Percentiles rank a stretch among this genome's conserved stretches.
These are phyloP conservation scores for Pneumocystis canis DNA, from an alignment of 1,139 yeast genomes.

Conservation along the genomic window DNA sequence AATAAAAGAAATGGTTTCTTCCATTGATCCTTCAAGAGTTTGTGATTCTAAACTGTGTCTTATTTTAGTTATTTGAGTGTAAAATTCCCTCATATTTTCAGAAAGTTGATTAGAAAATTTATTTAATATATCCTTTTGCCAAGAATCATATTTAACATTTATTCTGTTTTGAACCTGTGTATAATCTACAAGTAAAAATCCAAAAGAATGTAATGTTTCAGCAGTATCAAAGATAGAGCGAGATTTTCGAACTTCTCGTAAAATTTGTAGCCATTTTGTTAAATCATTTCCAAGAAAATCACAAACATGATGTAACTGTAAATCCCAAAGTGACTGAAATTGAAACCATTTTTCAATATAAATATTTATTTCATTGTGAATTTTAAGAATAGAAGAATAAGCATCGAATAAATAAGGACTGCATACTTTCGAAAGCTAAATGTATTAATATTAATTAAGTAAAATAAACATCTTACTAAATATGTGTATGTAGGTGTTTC, in stretches of 20 bases:
- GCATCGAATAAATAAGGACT: constrained; percentile 13
- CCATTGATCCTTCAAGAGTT: constrained; percentile 27
- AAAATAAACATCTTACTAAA: background rate
- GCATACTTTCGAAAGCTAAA: constrained; percentile 1
- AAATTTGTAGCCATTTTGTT: constrained; percentile 34
- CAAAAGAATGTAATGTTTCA: constrained; percentile 29
- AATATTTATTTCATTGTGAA: constrained; percentile 20
- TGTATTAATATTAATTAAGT: background rate
- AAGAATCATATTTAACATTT: constrained; percentile 40
- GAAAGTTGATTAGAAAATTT: constrained; percentile 32
- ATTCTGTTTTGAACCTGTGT: constrained; percentile 42
- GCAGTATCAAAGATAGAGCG: constrained; percentile 41
- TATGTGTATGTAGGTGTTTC: constrained; percentile 3
- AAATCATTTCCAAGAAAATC: constrained; percentile 27
- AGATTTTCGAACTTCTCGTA: constrained; percentile 34
- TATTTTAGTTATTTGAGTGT: constrained; percentile 21
- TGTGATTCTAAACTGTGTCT: constrained; percentile 27
- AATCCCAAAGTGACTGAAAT: constrained; percentile 49
- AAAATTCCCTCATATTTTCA: constrained; percentile 21
- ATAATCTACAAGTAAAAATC: constrained; percentile 32
- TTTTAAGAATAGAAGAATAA: constrained; percentile 18
- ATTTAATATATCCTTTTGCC: constrained; percentile 38
- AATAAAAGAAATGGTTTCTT: constrained; percentile 27
- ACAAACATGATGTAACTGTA: constrained; percentile 27
- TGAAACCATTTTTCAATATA: constrained; percentile 40